Conservation (phyloP, 1,284 basidiomycete genomes). For the Trichosporon coremiiforme region DNA sequence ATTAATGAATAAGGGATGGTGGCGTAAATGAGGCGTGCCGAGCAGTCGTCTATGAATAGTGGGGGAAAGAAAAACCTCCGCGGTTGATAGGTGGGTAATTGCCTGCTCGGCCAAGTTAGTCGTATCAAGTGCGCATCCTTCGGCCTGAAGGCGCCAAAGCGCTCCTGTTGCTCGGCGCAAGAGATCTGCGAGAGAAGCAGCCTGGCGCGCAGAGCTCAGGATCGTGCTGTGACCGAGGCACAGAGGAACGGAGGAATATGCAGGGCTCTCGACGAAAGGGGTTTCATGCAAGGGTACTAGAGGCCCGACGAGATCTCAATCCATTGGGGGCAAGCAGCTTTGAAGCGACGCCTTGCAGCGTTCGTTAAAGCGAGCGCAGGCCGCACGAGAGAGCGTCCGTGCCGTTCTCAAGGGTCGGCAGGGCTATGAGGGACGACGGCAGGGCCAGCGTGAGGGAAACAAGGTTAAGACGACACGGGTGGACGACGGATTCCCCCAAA, state of each 20-base stretch:
- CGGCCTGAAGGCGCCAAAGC: too few species aligned
- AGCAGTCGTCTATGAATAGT: background rate
- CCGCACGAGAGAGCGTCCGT: background rate
- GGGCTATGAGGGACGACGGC: background rate
- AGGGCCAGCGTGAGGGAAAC: background rate
- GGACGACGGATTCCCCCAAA: constrained; percentile 11
- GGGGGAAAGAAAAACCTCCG: constrained; percentile 3
- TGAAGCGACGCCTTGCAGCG: too few species aligned
- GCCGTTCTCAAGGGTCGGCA: background rate
- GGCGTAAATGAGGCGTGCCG: background rate
- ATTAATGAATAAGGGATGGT: constrained; percentile 9
- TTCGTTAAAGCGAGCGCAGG: too few species aligned
- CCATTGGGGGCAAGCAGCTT: background rate
- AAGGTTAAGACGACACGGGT: constrained; percentile 11
- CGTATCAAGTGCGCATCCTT: too few species aligned
- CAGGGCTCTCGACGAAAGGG: background rate
- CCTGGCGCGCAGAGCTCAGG: too few species aligned
- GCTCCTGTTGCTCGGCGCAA: background rate
- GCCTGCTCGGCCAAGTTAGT: too few species aligned
- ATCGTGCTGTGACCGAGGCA: background rate
- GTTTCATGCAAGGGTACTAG: background rate
- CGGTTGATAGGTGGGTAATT: background rate
- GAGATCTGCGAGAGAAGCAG: background rate
- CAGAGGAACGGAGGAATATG: background rate
- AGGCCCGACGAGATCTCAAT: background rate